Conservation (phyloP, 441 rosid species). For the Syzygium malaccense region DNA sequence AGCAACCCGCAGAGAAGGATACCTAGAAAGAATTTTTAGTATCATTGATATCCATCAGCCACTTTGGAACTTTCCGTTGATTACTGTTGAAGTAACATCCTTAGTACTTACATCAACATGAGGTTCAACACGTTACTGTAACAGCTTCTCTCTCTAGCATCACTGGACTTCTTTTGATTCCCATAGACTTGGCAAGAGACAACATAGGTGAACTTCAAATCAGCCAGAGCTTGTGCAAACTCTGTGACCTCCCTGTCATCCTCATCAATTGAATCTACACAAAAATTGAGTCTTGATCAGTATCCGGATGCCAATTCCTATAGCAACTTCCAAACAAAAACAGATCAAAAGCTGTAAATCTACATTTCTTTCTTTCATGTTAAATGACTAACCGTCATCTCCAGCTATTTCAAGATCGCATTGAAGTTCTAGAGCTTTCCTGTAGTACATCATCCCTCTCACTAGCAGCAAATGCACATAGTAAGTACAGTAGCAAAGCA, state of each 20-base stretch:
- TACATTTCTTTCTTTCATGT: background rate
- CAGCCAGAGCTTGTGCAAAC: constrained; percentile 63
- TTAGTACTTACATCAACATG: constrained; percentile 73
- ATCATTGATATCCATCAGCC: constrained; percentile 7
- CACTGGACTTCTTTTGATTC: constrained; percentile 65
- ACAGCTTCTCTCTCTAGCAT: constrained; percentile 51
- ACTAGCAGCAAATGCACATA: constrained; percentile 37
- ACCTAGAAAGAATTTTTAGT: constrained; percentile 28
- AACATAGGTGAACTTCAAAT: constrained; percentile 94
- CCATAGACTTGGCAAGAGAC: constrained; percentile 96
- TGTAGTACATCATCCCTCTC: constrained; percentile 98
- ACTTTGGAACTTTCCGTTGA: background rate
- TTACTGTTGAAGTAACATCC: background rate
- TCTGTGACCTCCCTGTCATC: constrained; percentile 23
- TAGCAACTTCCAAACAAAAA: background rate
- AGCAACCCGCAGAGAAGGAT: constrained; percentile 88
- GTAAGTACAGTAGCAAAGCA: background rate
- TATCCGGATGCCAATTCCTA: background rate
- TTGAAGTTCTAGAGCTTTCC: constrained; percentile 75
- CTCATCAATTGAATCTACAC: constrained; percentile 35
- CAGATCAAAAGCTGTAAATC: background rate
- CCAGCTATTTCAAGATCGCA: constrained; percentile 57
- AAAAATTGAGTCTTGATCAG: background rate
- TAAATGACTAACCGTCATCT: constrained; percentile 49
- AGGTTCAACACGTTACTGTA: constrained; percentile 77